Conservation (phyloP, 768 basidiomycete genomes). For the Tulasnella sp. region DNA sequence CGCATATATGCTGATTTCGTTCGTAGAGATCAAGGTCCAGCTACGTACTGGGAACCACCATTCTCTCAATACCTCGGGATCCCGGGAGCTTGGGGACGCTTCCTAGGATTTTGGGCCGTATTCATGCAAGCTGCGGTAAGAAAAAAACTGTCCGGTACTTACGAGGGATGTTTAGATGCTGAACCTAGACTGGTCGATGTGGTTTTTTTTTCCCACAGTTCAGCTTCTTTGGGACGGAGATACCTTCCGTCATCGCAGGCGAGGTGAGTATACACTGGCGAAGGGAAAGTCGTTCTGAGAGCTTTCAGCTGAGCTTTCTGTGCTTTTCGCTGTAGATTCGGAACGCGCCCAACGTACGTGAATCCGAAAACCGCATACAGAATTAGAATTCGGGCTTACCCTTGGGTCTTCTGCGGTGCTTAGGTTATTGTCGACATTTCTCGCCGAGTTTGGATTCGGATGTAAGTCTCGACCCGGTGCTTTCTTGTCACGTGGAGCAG, state of each 20-base stretch:
- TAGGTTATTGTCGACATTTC: constrained; percentile 23
- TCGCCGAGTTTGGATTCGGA: constrained; percentile 20
- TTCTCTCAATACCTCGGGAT: constrained; percentile 59
- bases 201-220: neutral
- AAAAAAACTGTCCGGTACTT: neutral
- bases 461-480: neutral
- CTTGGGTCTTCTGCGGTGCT: neutral
- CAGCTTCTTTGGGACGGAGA: constrained; percentile 26
- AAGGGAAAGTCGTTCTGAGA: neutral
- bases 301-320: neutral
- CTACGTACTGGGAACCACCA: constrained; percentile 47
- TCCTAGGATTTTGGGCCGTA: constrained; percentile 66
- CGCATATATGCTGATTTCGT: neutral
- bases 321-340: neutral
- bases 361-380: neutral
- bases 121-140: constrained; percentile 56
- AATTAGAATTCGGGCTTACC: neutral
- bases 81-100: constrained; percentile 58
- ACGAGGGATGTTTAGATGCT: neutral
- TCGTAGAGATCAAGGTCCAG: constrained; percentile 3
- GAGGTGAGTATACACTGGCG: constrained; percentile 9
- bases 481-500: neutral
- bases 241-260: constrained; percentile 17
- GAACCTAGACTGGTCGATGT: neutral
- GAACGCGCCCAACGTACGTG: constrained; percentile 23